Evolutionary conservation across 768 basidiomycete species (phyloP), one percentile per base, ranked within the genome.

Genomic region (Hemileccinum rubropunctum): DNA sequence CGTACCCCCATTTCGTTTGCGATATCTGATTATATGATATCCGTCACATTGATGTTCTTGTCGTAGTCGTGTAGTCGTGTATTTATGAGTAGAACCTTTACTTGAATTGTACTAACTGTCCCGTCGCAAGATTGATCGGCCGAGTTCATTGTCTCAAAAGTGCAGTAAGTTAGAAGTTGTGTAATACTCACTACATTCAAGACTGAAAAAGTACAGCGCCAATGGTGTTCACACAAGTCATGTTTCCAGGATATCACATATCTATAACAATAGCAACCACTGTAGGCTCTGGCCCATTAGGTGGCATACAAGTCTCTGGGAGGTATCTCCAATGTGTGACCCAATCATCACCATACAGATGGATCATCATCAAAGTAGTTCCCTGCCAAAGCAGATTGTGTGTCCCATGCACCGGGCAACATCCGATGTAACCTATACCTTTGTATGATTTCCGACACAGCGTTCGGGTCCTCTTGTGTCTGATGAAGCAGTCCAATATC

Each of bases 321-420:
- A 28, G 34, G 34, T 17, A 35, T n/a, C 4, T 35, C 35, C 35
- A n/a, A n/a, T 8, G n/a, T 18, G 17, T 18, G n/a, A 34, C 17
- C 28, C 11, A 30, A 36, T 36, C 32, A 34, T 54, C 26, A 54
- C 55, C 53, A 62, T 18, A 48, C 46, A 20, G 68, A 71, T 0
- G 87, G 86, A 64, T 83, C 70, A 54, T 90, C 87, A 10, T 67
- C 63, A 58, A 88, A 89, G 64, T 82, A 85, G 58, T 86, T 86
- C 14, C 84, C 86, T 28, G 65, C 69, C 35, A 88, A 68, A 1
- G 79, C 73, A 40, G 65, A 64, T n/a, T 66, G 59, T 50, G 71
- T 61, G 54, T 79, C 68, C 76, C 75, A 79, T 26, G 74, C 66
- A 23, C 65, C 60, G 18, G 59, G 60, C 9, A 62, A 58, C 46